Conservation (phyloP, 2,329 filamentous ascomycete species). For the Colletotrichum magnum region DNA sequence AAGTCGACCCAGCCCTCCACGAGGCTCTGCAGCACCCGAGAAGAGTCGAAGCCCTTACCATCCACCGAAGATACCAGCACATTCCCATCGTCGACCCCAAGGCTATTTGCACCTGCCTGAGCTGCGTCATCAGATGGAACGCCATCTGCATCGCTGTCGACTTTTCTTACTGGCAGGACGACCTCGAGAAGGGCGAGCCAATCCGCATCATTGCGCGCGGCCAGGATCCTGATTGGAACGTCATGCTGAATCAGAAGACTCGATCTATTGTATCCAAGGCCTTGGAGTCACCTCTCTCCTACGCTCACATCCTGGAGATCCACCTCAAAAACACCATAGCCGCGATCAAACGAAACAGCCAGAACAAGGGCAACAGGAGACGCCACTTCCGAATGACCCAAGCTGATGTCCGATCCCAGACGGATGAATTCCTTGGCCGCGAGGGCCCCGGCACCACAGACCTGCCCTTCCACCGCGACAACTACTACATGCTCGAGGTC, state of each 20-base stretch:
- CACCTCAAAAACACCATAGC: constrained; percentile 48
- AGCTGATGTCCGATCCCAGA: constrained; percentile 59
- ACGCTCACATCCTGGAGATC: constrained; percentile 57
- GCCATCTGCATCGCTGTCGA: constrained; percentile 68
- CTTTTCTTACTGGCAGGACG: constrained; percentile 68
- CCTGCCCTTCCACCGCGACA: constrained; percentile 68
- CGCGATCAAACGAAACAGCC: constrained; percentile 55
- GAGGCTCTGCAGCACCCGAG: constrained; percentile 55
- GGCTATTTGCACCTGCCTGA: constrained; percentile 69
- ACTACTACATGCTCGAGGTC: constrained; percentile 71
- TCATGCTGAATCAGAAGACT: constrained; percentile 57
- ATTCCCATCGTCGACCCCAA: constrained; percentile 60
- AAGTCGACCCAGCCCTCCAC: constrained; percentile 55
- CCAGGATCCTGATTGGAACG: constrained; percentile 64
- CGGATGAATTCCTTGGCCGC: constrained; percentile 65
- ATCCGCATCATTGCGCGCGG: constrained; percentile 67
- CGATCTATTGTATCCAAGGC: constrained; percentile 61
- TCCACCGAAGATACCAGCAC: constrained; percentile 68
- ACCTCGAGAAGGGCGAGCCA: constrained; percentile 65
- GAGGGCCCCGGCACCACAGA: constrained; percentile 66
- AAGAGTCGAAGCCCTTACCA: constrained; percentile 58
- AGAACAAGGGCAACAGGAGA: constrained; percentile 63
- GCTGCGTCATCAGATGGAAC: constrained; percentile 70
- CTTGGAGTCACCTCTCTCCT: constrained; percentile 61
- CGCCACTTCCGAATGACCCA: constrained; percentile 51